Percentiles rank a stretch among this genome's conserved stretches.
Conservation (phyloP, 2,329 filamentous ascomycete genomes). For the Fusarium pseudoanthophilum region DNA sequence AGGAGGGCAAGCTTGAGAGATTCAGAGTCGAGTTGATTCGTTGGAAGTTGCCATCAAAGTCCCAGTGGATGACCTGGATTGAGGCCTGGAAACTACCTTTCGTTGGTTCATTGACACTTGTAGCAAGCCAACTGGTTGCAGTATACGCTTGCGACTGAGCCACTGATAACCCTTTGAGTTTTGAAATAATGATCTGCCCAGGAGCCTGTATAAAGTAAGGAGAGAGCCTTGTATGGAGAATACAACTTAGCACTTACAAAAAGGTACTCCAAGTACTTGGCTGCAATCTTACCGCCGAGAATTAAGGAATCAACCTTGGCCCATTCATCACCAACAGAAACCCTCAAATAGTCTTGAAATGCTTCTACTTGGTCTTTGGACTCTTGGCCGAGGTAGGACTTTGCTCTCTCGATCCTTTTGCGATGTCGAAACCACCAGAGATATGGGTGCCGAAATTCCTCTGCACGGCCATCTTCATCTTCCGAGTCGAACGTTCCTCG, state of each 20-base stretch:
- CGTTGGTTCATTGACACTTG: accelerated
- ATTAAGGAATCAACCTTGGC: not conserved
- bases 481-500: accelerated
- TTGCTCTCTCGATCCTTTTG: accelerated
- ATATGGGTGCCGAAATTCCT: not conserved
- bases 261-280: accelerated
- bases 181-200: not conserved
- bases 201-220: not conserved
- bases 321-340: not conserved
- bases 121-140: not conserved
- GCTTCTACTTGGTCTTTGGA: accelerated
- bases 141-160: not conserved
- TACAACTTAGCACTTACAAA: accelerated
- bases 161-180: accelerated
- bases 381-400: accelerated
- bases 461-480: accelerated
- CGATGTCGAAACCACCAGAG: not conserved
- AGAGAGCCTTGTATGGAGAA: accelerated
- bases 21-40: accelerated
- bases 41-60: not conserved
- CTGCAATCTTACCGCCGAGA: not conserved
- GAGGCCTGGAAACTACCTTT: not conserved
- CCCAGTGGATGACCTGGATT: accelerated
- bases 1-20: accelerated
- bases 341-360: not conserved